Conservation (phyloP, 768 basidiomycete species). For the Boletellus ananiceps region DNA sequence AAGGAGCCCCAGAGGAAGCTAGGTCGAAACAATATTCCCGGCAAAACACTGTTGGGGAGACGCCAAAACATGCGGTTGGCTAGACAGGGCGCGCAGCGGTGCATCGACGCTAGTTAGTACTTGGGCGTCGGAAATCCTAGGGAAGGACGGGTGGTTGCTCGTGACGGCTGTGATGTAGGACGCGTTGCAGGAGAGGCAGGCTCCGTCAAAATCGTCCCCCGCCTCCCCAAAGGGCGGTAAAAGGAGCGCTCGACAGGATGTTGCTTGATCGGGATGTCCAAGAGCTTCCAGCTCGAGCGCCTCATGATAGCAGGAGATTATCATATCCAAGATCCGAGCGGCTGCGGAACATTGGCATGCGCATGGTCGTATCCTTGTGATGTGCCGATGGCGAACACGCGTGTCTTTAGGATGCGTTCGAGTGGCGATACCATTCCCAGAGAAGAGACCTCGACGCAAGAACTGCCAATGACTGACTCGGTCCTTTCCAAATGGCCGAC, state of each 20-base stretch:
- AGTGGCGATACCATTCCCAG: too few relatives aligned
- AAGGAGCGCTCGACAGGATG: slow-evolving; percentile 11
- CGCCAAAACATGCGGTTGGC: slow-evolving; percentile 4
- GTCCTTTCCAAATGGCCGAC: too few relatives aligned
- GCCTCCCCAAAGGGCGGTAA: slow-evolving; percentile 20
- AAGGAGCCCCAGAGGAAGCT: slow-evolving; percentile 24
- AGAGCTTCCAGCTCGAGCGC: slow-evolving; percentile 19
- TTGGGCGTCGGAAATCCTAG: slow-evolving; percentile 22
- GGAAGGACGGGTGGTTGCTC: slow-evolving; percentile 23
- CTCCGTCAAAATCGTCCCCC: slow-evolving; percentile 26
- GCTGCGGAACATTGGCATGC: too few relatives aligned
- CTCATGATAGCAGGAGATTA: slow-evolving; percentile 22
- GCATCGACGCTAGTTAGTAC: slow-evolving; percentile 18
- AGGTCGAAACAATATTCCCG: slow-evolving; percentile 9
- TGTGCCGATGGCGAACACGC: too few relatives aligned
- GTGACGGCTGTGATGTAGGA: slow-evolving; percentile 9
- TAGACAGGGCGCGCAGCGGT: slow-evolving; percentile 22
- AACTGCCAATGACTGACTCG: too few relatives aligned
- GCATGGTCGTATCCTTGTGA: too few relatives aligned
- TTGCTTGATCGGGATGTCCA: slow-evolving; percentile 13
- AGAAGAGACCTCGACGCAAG: too few relatives aligned
- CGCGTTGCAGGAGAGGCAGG: slow-evolving; percentile 14
- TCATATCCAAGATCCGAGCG: slow-evolving; percentile 15
- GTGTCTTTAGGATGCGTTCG: too few relatives aligned
- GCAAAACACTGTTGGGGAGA: slow-evolving; percentile 16